phyloP scores from a whole-genome alignment of 129 eudicot genomes.

The Flaveria brownii region DNA sequence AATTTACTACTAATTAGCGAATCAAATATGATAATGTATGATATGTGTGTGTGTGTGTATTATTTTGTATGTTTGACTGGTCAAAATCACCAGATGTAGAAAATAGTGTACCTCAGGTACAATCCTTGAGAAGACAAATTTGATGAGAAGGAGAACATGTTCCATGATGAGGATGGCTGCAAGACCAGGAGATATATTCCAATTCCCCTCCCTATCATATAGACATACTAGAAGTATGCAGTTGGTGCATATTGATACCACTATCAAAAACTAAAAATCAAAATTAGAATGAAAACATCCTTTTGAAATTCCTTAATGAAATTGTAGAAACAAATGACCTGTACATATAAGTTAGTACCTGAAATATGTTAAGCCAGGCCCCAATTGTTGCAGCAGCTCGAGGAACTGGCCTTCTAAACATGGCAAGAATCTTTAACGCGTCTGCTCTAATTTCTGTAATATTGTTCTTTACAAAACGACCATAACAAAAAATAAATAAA shows the following conservation, averaged over 20 bases:
- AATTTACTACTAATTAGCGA: background rate
- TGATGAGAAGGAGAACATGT: slow-evolving; percentile 76
- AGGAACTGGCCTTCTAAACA: slow-evolving; percentile 84
- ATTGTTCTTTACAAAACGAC: slow-evolving; percentile 57
- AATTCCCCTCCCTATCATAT: slow-evolving; percentile 73
- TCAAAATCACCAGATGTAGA: too few species aligned
- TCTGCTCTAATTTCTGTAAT: slow-evolving; percentile 89
- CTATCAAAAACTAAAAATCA: slow-evolving; percentile 76
- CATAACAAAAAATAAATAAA: slow-evolving; percentile 20
- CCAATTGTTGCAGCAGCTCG: slow-evolving; percentile 85
- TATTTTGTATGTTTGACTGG: background rate
- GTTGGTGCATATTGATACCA: slow-evolving; percentile 94
- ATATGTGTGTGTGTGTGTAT: background rate
- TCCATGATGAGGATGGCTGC: slow-evolving; percentile 90
- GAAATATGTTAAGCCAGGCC: slow-evolving; percentile 95
- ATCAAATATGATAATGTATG: background rate
- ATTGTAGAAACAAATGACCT: background rate
- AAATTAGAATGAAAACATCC: background rate
- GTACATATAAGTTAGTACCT: slow-evolving; percentile 42
- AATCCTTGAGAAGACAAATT: slow-evolving; percentile 80
- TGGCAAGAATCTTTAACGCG: slow-evolving; percentile 84
- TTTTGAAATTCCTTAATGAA: slow-evolving; percentile 18
- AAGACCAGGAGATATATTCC: slow-evolving; percentile 96
- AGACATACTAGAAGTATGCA: slow-evolving; percentile 79
- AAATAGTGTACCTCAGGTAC: slow-evolving; percentile 71